These are phyloP conservation scores for Puccinia horiana DNA, from an alignment of 1,284 basidiomycete species.

Conservation along the genomic window DNA sequence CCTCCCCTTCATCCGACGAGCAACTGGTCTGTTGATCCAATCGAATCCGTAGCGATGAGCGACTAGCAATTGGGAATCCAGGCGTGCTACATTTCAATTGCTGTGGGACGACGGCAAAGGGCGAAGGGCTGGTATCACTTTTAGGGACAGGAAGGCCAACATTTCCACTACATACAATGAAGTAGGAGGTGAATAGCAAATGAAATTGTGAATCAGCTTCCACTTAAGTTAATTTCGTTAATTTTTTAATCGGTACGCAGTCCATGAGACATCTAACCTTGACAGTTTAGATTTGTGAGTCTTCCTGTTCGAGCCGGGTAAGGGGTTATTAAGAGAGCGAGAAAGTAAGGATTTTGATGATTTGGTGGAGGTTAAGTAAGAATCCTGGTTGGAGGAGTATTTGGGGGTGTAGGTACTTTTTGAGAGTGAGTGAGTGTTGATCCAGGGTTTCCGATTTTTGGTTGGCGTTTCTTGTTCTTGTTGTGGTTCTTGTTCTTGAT, in stretches of 20 bases:
- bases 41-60: constrained; percentile 25
- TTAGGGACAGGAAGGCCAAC: constrained; percentile 22
- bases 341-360: constrained; percentile 13
- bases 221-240: too few species aligned
- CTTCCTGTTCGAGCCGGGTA: background rate
- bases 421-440: background rate
- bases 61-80: constrained; percentile 10
- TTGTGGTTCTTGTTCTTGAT: background rate
- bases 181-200: background rate
- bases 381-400: background rate
- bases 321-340: constrained; percentile 6
- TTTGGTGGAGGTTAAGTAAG: constrained; percentile 1
- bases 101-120: constrained; percentile 21
- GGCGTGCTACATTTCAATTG: constrained; percentile 1
- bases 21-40: constrained; percentile 11
- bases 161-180: background rate
- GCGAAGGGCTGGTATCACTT: constrained; percentile 38
- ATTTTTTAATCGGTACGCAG: background rate
- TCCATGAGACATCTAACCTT: background rate
- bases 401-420: background rate
- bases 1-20: constrained; percentile 30
- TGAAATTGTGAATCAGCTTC: background rate
- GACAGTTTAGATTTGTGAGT: background rate
- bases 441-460: background rate
- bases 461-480: background rate